phyloP scores from a whole-genome alignment of 1,284 basidiomycete genomes.

The Athelia psychrophila region DNA sequence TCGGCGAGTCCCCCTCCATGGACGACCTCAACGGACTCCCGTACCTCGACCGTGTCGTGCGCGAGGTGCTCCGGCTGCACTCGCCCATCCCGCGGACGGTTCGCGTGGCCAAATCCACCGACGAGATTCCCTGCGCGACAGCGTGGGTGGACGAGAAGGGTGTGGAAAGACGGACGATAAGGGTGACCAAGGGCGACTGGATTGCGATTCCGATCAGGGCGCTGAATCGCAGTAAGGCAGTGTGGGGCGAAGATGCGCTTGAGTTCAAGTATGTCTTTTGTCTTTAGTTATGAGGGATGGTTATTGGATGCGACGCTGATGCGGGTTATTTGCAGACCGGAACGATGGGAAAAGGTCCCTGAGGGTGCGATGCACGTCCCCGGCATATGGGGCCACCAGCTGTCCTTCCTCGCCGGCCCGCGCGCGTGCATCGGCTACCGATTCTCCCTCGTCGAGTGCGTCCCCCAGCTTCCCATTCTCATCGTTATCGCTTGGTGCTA shows the following conservation, averaged over 20 bases:
- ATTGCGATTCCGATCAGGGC: conserved; percentile 43
- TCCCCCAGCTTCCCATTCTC: conserved; percentile 2
- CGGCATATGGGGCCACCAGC: conserved; percentile 26
- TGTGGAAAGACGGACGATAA: conserved; percentile 9
- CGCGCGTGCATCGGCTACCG: conserved; percentile 37
- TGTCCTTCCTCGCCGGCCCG: conserved; percentile 28
- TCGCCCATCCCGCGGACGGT: conserved; percentile 48
- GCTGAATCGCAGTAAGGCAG: conserved; percentile 38
- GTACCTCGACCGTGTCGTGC: conserved; percentile 30
- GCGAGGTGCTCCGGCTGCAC: conserved; percentile 51
- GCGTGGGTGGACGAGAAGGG: conserved; percentile 11
- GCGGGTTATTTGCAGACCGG: conserved; percentile 26
- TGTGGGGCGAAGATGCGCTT: conserved; percentile 54
- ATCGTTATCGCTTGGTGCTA: background rate
- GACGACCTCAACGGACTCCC: conserved; percentile 27
- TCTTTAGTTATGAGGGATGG: conserved; percentile 7
- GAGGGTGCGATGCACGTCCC: conserved; percentile 18
- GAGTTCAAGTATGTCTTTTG: conserved; percentile 35
- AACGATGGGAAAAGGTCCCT: conserved; percentile 35
- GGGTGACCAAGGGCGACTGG: conserved; percentile 32
- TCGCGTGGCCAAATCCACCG: conserved; percentile 36
- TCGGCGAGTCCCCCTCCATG: conserved; percentile 21
- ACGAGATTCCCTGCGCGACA: conserved; percentile 42
- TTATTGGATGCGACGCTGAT: conserved; percentile 2
- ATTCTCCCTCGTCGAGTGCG: conserved; percentile 40